Percentiles rank a stretch among this genome's conserved stretches.
phyloP scores from a whole-genome alignment of 352 stramenopile genomes.

The Blastocystis sp. region DNA sequence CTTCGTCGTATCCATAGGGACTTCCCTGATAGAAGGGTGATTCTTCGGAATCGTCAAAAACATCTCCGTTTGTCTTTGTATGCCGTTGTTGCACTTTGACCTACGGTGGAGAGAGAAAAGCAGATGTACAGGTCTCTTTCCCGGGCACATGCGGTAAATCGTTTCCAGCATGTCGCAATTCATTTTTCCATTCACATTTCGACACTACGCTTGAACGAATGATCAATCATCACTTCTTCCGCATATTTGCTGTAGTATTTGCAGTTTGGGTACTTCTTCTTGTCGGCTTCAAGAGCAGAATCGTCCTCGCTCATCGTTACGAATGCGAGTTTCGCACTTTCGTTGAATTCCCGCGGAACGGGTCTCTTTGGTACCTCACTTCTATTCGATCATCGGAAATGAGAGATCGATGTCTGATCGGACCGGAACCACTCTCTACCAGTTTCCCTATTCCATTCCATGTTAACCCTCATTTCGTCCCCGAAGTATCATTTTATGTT shows the following conservation, averaged over 20 bases:
- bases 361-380: too few species aligned
- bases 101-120: not conserved
- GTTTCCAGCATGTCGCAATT: not conserved
- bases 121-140: not conserved
- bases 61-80: too few species aligned
- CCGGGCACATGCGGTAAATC: not conserved
- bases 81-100: not conserved
- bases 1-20: not conserved
- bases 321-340: not conserved
- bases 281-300: not conserved
- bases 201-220: not conserved
- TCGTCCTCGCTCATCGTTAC: not conserved
- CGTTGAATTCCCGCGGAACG: too few species aligned
- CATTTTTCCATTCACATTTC: constrained; percentile 5
- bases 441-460: not conserved
- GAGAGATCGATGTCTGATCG: too few species aligned
- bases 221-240: not conserved
- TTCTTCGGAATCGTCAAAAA: too few species aligned
- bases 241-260: not conserved
- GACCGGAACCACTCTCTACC: too few species aligned
- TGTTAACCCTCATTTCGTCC: too few species aligned
- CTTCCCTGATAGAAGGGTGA: not conserved
- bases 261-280: not conserved
- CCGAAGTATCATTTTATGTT: too few species aligned
- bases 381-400: too few species aligned